Evolutionary conservation across 2,329 filamentous ascomycete genomes (phyloP), one percentile per base, ranked within the genome.

Genomic region (Myriangium duriaei): DNA sequence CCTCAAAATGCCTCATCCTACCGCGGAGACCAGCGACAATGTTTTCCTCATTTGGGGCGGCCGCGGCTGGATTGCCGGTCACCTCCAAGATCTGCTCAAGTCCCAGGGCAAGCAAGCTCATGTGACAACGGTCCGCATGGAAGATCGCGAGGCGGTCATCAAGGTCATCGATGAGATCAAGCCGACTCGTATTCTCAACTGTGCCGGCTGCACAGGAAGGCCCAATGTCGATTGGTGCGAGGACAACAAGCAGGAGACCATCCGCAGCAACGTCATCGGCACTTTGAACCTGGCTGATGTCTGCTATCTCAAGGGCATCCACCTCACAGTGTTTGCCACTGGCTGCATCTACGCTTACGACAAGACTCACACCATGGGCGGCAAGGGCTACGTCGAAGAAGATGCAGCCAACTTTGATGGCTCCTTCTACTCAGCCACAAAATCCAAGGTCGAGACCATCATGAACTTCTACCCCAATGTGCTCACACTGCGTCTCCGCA

Each of bases 141-240:
- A 81, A 55, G 64, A 78, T 49, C 65, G 71, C 45, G 66, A 71
- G 49, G 61, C 61, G 38, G 74, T 79, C 40, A 54, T 70, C 37
- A 60, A 63, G 32, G 69, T 73, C 52, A 64, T 81, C 16, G 65
- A 74, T 34, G 62, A 61, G 35, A 59, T 76, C 54, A 70, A 71
- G 56, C 77, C 76, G 14, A 79, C 74, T 3, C 74, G 79, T 51
- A 74, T 80, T 40, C 59, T 81, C 35, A 79, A 79, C 56, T 72
- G 69, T 43, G 76, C 76, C 33, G 76, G 76, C 43, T 74, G 69
- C 52, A 80, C 75, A 3, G 76, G 77, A 34, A 66, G 74, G 15
- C 76, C 76, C 45, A 81, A 80, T 46, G 74, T 79, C 53, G 76
- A 80, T 58, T 79, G 75, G 75, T 80, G 76, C 50, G 77, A 81